Base-by-base conservation (phyloP, 2,329 filamentous ascomycete species). In the Trichothecium sympodiale region DNA sequence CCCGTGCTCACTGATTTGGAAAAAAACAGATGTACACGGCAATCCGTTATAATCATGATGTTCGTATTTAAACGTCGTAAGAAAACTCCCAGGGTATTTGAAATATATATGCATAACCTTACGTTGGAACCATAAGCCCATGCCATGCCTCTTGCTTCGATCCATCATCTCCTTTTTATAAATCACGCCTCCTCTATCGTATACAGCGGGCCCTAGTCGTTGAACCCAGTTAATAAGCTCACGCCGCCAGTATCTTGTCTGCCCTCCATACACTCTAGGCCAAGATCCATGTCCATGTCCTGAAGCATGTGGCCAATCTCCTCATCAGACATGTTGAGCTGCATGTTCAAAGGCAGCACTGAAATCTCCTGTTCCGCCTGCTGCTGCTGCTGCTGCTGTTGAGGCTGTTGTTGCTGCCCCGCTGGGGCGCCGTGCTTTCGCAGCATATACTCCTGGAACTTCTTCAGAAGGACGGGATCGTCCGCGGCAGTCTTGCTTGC, bases 401-500 rank as follows among this genome's bases (percentile, higher is more conserved):
- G 12, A 3, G 31, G 29, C 15, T 35, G 17, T 27, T 9, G 18
- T 30, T 18, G 34, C 35, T 26, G 30, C 25, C n/a, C 35, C 31
- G 17, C 26, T 27, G 10, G 16, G 26, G 10, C 6, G 28, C 23
- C 3, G 43, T 31, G 31, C 37, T 53, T 56, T 28, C 49, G 46
- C 27, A 46, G 43, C 43, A 71, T 55, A 46, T 65, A 57, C 2
- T 53, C 51, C 53, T 66, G 71, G 55, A 78, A 78, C 48, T 69
- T 73, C 16, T 52, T 58, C 35, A 78, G 50, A 14, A 78, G 51
- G 3, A 61, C 55, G 1, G 50, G 44, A 44, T 78, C 71, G 32
- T 79, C 74, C 1, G 71, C 73, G 6, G 73, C 55, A 2, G 74
- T 77, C 5, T 45, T 47, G 4, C 58, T 47, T 20, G 60, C 52